A percentile compares a stretch with the other conserved stretches of the same genome.
Conservation (phyloP, 768 basidiomycete genomes). For the Chlorophyllum brunneum region DNA sequence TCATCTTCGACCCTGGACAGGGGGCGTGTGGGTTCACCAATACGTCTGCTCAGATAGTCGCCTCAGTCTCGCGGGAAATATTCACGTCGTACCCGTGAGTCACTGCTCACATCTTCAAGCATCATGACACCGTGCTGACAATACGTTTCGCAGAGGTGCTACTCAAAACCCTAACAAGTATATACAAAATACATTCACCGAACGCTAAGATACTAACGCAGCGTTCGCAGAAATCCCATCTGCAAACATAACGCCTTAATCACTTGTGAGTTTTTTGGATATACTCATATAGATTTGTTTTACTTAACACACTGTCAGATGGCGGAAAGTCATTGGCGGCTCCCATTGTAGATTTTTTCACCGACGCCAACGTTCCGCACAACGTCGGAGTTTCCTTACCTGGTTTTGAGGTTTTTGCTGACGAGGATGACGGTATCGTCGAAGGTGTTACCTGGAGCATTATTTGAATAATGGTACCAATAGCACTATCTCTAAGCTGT, state of each 20-base stretch:
- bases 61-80: conserved; percentile 29
- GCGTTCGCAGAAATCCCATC: conserved; percentile 26
- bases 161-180: conserved; percentile 26
- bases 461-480: background rate
- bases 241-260: conserved; percentile 24
- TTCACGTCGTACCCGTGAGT: conserved; percentile 33
- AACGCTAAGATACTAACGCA: background rate
- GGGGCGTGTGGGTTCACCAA: conserved; percentile 39
- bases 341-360: conserved; percentile 28
- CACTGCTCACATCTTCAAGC: background rate
- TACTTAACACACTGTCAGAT: conserved; percentile 14
- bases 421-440: conserved; percentile 24
- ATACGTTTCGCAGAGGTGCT: conserved; percentile 21
- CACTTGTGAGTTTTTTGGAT: conserved; percentile 17
- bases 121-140: background rate
- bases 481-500: too few species aligned
- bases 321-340: conserved; percentile 21
- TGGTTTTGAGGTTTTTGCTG: conserved; percentile 26
- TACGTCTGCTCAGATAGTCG: conserved; percentile 27
- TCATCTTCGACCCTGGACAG: conserved; percentile 29
- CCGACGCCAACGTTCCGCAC: conserved; percentile 4
- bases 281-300: background rate
- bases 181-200: background rate
- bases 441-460: conserved; percentile 26
- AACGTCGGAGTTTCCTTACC: conserved; percentile 26